A percentile compares a stretch with the other conserved stretches of the same genome.
phyloP scores from a whole-genome alignment of 2,329 filamentous ascomycete species.

The Neonectria coccinea region DNA sequence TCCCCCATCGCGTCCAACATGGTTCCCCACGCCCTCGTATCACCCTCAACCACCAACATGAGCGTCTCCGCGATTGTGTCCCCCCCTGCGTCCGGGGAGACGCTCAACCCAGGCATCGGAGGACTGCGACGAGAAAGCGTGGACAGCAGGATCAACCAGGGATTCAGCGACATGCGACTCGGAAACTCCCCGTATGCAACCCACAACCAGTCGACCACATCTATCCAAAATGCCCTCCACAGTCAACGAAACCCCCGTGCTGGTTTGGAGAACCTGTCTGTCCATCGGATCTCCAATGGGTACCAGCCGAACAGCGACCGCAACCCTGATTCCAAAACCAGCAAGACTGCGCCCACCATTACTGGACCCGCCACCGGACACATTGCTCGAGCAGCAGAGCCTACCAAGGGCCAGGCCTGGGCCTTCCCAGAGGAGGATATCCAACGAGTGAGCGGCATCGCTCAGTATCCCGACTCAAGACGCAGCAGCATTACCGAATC shows the following conservation, averaged over 20 bases:
- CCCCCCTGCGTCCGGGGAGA: slow-evolving; percentile 62
- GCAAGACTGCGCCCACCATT: slow-evolving; percentile 79
- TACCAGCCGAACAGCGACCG: slow-evolving; percentile 71
- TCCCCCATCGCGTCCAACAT: slow-evolving; percentile 67
- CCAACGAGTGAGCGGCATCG: slow-evolving; percentile 59
- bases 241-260: slow-evolving; percentile 72
- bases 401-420: slow-evolving; percentile 86
- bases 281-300: slow-evolving; percentile 73
- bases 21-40: slow-evolving; percentile 65
- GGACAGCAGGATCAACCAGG: slow-evolving; percentile 81
- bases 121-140: slow-evolving; percentile 78
- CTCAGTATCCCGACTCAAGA: slow-evolving; percentile 72
- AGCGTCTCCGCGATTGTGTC: slow-evolving; percentile 75
- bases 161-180: slow-evolving; percentile 76
- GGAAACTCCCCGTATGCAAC: slow-evolving; percentile 77
- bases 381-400: slow-evolving; percentile 78
- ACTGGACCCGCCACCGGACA: slow-evolving; percentile 75
- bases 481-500: slow-evolving; percentile 83
- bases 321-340: slow-evolving; percentile 66
- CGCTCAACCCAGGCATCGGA: slow-evolving; percentile 55
- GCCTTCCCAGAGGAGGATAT: slow-evolving; percentile 82
- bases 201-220: slow-evolving; percentile 81
- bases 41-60: slow-evolving; percentile 70
- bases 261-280: slow-evolving; percentile 63
- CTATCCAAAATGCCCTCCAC: slow-evolving; percentile 77